A percentile compares a stretch with the other conserved stretches of the same genome.
phyloP scores from a whole-genome alignment of 495 filamentous ascomycete species.

The Podospora australis region DNA sequence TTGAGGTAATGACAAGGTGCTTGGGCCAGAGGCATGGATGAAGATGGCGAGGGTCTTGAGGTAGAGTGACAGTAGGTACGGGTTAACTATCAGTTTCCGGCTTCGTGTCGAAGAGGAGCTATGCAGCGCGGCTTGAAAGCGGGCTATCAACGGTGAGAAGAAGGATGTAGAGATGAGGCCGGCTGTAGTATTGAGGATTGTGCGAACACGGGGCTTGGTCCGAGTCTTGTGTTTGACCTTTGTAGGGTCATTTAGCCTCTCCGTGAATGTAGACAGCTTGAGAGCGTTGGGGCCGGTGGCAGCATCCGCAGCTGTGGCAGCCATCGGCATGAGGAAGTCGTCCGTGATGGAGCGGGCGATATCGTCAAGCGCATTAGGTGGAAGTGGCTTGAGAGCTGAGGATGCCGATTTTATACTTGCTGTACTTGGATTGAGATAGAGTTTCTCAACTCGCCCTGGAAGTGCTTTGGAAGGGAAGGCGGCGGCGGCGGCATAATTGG shows the following conservation, averaged over 20 bases:
- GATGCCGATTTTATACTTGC: constrained; percentile 11
- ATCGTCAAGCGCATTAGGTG: constrained; percentile 51
- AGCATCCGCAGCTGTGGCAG: constrained; percentile 61
- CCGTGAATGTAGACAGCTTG: constrained; percentile 56
- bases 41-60: constrained; percentile 62
- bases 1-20: constrained; percentile 53
- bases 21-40: constrained; percentile 58
- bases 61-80: constrained; percentile 53
- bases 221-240: constrained; percentile 19
- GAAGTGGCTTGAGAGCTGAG: constrained; percentile 40
- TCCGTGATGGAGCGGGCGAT: constrained; percentile 58
- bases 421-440: constrained; percentile 29
- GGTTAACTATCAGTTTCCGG: constrained; percentile 49
- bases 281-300: constrained; percentile 73
- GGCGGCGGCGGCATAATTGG: constrained; percentile 41
- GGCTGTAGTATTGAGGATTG: constrained; percentile 68
- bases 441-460: constrained; percentile 50
- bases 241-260: constrained; percentile 27
- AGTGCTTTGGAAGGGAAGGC: constrained; percentile 70
- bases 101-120: constrained; percentile 30
- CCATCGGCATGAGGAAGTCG: constrained; percentile 71
- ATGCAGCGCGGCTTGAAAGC: constrained; percentile 49
- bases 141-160: constrained; percentile 69
- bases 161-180: constrained; percentile 66
- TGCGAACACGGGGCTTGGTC: constrained; percentile 51